These are phyloP conservation scores for Ogataea pilisensis DNA, from an alignment of 805 yeast genomes.

Conservation along the genomic window DNA sequence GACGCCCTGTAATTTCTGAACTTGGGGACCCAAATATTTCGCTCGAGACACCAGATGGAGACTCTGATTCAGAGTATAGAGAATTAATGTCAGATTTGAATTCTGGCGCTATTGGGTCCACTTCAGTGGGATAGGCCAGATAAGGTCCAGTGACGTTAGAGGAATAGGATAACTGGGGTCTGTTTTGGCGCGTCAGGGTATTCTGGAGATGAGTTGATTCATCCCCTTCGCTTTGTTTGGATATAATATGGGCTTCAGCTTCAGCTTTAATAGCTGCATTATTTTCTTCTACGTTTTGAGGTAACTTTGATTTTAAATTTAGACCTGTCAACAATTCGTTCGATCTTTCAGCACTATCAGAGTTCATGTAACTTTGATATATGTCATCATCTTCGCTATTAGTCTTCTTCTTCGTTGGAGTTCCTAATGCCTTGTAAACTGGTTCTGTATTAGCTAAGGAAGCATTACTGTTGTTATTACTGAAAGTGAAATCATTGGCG, in stretches of 20 bases:
- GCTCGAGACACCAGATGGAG: constrained; percentile 2
- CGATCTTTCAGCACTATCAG: not conserved
- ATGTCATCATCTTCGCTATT: constrained; percentile 1
- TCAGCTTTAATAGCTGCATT: too few relatives aligned
- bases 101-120: not conserved
- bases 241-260: not conserved
- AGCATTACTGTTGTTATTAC: constrained; percentile 11
- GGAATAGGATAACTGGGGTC: not conserved
- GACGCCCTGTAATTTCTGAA: constrained; percentile 1
- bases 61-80: constrained; percentile 6
- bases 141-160: too few relatives aligned
- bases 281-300: too few relatives aligned
- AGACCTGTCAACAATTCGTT: constrained; percentile 2
- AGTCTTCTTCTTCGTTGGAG: constrained; percentile 5
- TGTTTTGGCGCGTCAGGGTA: not conserved
- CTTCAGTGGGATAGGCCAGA: too few relatives aligned
- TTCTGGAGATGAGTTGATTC: too few relatives aligned
- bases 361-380: constrained; percentile 6
- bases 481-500: constrained; percentile 28
- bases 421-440: constrained; percentile 8
- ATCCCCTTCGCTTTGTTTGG: too few relatives aligned
- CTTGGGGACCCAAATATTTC: not conserved
- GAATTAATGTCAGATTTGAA: constrained; percentile 8
- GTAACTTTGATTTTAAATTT: constrained; percentile 1
- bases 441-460: constrained; percentile 13